Conservation (phyloP, 2,329 filamentous ascomycete species). For the Fusarium sp. region DNA sequence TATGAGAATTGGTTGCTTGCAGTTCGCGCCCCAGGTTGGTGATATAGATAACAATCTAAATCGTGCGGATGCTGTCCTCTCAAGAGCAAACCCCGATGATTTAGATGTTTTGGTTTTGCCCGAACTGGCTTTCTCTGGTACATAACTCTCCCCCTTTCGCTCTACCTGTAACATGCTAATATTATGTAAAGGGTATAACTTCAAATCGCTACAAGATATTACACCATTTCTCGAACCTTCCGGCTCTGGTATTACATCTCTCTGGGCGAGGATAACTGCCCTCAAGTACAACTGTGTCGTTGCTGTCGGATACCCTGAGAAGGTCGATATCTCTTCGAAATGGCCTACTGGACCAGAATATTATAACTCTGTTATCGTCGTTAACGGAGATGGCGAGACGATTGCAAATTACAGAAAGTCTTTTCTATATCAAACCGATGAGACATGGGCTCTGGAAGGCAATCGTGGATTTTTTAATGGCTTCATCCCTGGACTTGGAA, state of each 20-base stretch:
- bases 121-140: conserved; percentile 81
- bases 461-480: conserved; percentile 62
- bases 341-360: conserved; percentile 67
- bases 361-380: conserved; percentile 66
- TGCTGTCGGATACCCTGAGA: conserved; percentile 80
- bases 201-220: conserved; percentile 76
- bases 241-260: conserved; percentile 73
- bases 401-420: conserved; percentile 72
- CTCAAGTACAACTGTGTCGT: conserved; percentile 76
- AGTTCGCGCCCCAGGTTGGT: conserved; percentile 79
- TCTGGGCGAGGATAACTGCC: conserved; percentile 78
- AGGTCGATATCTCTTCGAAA: conserved; percentile 62
- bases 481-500: conserved; percentile 61
- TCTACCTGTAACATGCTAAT: not conserved
- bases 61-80: conserved; percentile 62
- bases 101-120: conserved; percentile 80
- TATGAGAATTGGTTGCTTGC: conserved; percentile 77
- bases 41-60: conserved; percentile 74
- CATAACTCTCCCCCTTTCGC: conserved; percentile 21
- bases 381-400: conserved; percentile 69
- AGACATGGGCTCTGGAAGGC: conserved; percentile 71
- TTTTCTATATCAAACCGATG: conserved; percentile 70
- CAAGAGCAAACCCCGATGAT: conserved; percentile 61
- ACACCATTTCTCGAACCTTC: conserved; percentile 75
- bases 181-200: conserved; percentile 75